Evolutionary conservation across 176 grass and related monocot species (phyloP).

Genomic region (Avena sativa): DNA sequence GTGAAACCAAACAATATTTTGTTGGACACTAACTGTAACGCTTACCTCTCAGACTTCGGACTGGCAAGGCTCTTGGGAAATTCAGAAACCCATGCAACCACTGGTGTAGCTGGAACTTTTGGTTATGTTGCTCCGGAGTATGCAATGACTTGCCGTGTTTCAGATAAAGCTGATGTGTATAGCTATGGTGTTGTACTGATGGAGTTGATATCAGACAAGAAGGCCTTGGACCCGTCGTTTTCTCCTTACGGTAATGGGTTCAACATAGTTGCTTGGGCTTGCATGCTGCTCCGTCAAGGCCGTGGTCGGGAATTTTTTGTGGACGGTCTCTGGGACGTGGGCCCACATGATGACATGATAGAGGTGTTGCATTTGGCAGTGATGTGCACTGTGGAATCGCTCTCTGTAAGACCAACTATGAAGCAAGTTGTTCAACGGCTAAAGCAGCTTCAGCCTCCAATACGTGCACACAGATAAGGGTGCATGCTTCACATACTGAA

Average conservation of each 20-base stretch:
- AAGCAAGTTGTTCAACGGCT: constrained; percentile 90
- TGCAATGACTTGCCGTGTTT: constrained; percentile 96
- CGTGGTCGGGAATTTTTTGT: constrained; percentile 83
- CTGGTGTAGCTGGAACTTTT: constrained; percentile 96
- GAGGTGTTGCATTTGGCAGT: constrained; percentile 89
- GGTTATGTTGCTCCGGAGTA: constrained; percentile 98
- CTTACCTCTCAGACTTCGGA: constrained; percentile 93
- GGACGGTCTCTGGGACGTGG: constrained; percentile 82
- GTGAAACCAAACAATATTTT: constrained; percentile 98
- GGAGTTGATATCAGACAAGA: constrained; percentile 98
- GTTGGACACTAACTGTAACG: constrained; percentile 81
- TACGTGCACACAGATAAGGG: constrained; percentile 50
- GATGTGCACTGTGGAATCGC: constrained; percentile 87
- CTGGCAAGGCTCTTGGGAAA: constrained; percentile 92
- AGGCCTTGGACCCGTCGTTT: constrained; percentile 91
- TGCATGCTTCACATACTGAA: constrained; percentile 45
- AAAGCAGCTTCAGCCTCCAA: constrained; percentile 92
- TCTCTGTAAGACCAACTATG: constrained; percentile 86
- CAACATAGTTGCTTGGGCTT: constrained; percentile 97
- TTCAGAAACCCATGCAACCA: constrained; percentile 98
- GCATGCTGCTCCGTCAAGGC: constrained; percentile 90
- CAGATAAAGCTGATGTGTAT: constrained; percentile 96
- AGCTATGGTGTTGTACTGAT: constrained; percentile 97
- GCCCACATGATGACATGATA: constrained; percentile 87
- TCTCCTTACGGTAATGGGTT: constrained; percentile 98